A percentile compares a stretch with the other conserved stretches of the same genome.
These are phyloP conservation scores for Dichotomocladium elegans DNA, from an alignment of 371 early-diverging fungal species.

Conservation along the genomic window DNA sequence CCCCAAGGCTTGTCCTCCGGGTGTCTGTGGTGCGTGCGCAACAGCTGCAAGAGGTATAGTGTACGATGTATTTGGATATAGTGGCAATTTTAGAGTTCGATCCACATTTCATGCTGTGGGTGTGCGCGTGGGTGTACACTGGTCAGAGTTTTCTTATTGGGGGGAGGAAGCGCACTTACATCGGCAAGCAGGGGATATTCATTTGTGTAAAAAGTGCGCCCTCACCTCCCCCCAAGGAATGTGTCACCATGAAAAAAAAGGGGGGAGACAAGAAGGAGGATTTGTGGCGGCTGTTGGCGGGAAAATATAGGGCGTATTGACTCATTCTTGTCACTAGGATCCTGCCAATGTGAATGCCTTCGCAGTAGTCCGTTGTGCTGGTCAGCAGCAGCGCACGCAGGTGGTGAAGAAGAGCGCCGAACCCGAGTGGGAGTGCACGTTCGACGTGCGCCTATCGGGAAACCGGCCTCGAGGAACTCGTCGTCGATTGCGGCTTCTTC, in stretches of 20 bases:
- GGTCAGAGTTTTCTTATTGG: too few relatives aligned
- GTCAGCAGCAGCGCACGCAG: slow-evolving; percentile 41
- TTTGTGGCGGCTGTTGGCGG: background rate
- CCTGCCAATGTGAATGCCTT: slow-evolving; percentile 22
- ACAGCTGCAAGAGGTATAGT: slow-evolving; percentile 24
- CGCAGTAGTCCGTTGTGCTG: slow-evolving; percentile 35
- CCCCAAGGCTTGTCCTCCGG: slow-evolving; percentile 20
- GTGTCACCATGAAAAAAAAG: too few relatives aligned
- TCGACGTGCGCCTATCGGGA: slow-evolving; percentile 35
- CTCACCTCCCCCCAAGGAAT: too few relatives aligned
- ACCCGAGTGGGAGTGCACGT: slow-evolving; percentile 40
- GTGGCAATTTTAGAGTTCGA: too few relatives aligned
- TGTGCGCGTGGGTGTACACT: background rate
- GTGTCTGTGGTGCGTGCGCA: slow-evolving; percentile 27
- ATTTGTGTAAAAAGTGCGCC: too few relatives aligned
- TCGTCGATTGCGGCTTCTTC: slow-evolving; percentile 15
- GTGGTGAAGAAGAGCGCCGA: slow-evolving; percentile 25
- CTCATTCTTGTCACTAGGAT: slow-evolving; percentile 10
- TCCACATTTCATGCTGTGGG: background rate
- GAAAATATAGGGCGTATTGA: background rate
- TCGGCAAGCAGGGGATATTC: too few relatives aligned
- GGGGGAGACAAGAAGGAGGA: background rate
- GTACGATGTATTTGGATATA: background rate
- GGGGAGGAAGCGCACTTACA: too few relatives aligned
- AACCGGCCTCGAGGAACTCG: slow-evolving; percentile 16